Base-by-base conservation (phyloP, 2,329 filamentous ascomycete species). In the Thyridium curvatum region DNA sequence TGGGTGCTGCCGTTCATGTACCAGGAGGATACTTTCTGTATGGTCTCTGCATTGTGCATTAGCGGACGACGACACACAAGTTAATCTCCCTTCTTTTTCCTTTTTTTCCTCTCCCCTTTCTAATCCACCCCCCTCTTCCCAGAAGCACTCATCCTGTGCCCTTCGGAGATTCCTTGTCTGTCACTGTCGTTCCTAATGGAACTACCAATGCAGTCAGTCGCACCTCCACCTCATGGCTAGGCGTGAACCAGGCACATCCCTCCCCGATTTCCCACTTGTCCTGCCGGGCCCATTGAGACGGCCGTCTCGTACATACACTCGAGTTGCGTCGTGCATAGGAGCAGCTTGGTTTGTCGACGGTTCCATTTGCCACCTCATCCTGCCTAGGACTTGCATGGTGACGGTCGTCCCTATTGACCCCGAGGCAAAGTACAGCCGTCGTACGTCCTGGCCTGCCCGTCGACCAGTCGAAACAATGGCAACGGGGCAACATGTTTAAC, bases 321-420 rank as follows among this genome's bases (percentile, higher is more conserved):
- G 39, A 45, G 47, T 43, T 45, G 44, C 50, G 39, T 49, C 43
- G 49, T 50, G 57, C 55, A 50, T 54, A 48, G 51, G 49, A 50
- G 54, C 53, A 60, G 53, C 65, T 63, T 65, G 60, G 60, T 55
- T 64, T 58, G 59, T 55, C 54, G 51, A 49, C 52, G 58, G 60
- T 60, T 60, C 55, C 58, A 59, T 64, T 63, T 59, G 65, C 65
- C 65, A 68, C 65, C 58, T 60, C 58, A 59, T 56, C 56, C 54
- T 61, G 62, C 59, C 55, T 57, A 50, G 50, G 50, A 60, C 51
- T 66, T 26, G 21, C 21, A 26, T 26, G 21, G 21, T 26, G 21
- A 56, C 53, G 51, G 52, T 53, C 48, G 52, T 47, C 48, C 52
- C 50, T 53, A n/a, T 53, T 53, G 57, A 57, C 49, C 44, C 41